phyloP scores from a whole-genome alignment of 1,284 basidiomycete genomes.

The Irpex sp. region DNA sequence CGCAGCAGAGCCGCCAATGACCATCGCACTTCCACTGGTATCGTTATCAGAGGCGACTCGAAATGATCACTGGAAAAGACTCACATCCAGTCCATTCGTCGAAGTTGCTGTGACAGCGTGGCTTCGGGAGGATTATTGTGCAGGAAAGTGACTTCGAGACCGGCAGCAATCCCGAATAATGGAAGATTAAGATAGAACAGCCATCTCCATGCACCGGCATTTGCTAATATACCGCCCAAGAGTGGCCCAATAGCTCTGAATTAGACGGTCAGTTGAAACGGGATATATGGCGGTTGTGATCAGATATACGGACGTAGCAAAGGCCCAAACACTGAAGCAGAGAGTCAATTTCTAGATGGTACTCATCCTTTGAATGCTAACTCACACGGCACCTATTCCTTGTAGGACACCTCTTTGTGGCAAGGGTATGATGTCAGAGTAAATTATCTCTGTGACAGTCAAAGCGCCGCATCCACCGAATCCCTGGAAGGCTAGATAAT shows the following conservation, averaged over 20 bases:
- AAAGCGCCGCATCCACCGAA: too few relatives aligned
- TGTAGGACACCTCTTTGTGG: not conserved
- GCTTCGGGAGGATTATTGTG: not conserved
- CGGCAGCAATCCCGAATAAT: constrained; percentile 32
- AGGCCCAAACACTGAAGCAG: not conserved
- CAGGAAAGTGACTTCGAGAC: constrained; percentile 25
- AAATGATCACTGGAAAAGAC: not conserved
- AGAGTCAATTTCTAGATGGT: not conserved
- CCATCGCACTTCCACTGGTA: not conserved
- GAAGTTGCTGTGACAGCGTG: not conserved
- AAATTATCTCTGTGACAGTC: not conserved
- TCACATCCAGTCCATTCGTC: constrained; percentile 7
- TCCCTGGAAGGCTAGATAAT: too few relatives aligned
- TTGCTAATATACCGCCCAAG: constrained; percentile 6
- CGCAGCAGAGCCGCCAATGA: not conserved
- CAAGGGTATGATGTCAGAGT: constrained; percentile 2
- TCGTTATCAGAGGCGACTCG: too few relatives aligned
- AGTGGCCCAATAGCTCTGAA: not conserved
- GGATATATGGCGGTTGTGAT: too few relatives aligned
- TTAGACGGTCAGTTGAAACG: not conserved
- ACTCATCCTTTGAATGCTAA: not conserved
- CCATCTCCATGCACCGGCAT: constrained; percentile 8
- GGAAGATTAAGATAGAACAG: constrained; percentile 39
- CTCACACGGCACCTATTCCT: constrained; percentile 1
- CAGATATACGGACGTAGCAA: not conserved